Base-by-base conservation (phyloP, 495 filamentous ascomycete genomes). In the Aspergillus sclerotiicarbonarius region DNA sequence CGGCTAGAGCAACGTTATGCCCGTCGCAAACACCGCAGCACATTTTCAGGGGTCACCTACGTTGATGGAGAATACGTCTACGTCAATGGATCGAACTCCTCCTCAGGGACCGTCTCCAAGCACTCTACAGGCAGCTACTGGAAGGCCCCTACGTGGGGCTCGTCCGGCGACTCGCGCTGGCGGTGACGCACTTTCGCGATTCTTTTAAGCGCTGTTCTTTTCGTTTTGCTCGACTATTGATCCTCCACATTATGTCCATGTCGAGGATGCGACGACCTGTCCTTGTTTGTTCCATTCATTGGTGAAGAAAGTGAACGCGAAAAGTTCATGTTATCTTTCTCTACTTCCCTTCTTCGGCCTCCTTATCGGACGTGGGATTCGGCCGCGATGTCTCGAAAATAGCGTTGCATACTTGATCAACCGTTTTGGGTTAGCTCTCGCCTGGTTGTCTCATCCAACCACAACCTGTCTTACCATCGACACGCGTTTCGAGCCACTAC, bases 61-160 rank as follows among this genome's bases (percentile, higher is more conserved):
- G 87, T 96, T 63, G 89, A 96, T 70, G 91, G 91, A 70, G 92
- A 97, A 75, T 97, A 94, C 76, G 81, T 95, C 66, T 91, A 88
- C 76, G 63, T 65, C 53, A 65, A 62, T 35, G 67, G 67, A 35
- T 53, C 68, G 9, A 74, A 67, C 46, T 76, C 73, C 16, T 73
- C 76, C 0, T 69, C 74, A 8, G 73, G 71, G 41, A 71, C 72
- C 31, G 67, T 73, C 50, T 75, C 75, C 21, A 77, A 79, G 61
- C 67, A 74, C 33, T 77, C 76, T 2, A 78, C 72, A 3, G 75
- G 75, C 12, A 69, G 67, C 58, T 48, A 63, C 50, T 76, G 73
- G 73, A 75, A 73, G 32, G 58, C 70, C 8, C 65, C 71, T 9
- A 67, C 66, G 13, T 73, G 67, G 67, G 64, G 69, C 18, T 57